Base-by-base conservation (phyloP, 164 flowering plant genomes). In the Vitis cinerea region DNA sequence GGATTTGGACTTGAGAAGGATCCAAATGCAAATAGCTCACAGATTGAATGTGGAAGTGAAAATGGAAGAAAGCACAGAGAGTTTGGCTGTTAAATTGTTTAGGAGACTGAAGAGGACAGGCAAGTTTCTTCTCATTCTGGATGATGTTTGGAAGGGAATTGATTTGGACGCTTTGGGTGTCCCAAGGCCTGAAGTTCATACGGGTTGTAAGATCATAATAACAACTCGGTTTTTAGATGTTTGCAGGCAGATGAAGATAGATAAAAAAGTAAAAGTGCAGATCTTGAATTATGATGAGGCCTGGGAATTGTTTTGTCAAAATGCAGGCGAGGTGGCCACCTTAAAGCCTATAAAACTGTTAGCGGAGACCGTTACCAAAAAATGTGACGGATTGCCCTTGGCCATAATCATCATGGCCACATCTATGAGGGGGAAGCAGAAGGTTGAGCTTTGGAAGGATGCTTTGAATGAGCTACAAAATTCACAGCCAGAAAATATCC, bases 321-420 rank as follows among this genome's bases (percentile, higher is more conserved):
- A 47, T 48, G 79, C 61, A 2, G 71, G 82, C 1, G 31, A 59
- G 2, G 66, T 27, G 0, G 70, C 50, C 9, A 7, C 48, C 3
- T 7, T 11, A n/a, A 63, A 54, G 4, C 17, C 5, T 0, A 54
- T 75, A 1, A 55, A 44, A 15, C 8, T 59, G 1, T 6, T 65
- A 2, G 82, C 82, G 10, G 12, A 23, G 15, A 69, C 55, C 9
- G 49, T 79, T 8, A 31, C 59, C 14, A 57, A 61, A 10, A 68
- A 75, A 70, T 75, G 81, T 63, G 54, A 73, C 4, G 76, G 81
- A 13, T 58, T 79, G 65, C 81, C 81, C n/a, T 48, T 79, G 44
- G 78, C 81, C 0, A 61, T 79, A 29, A 52, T 27, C 3, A 58
- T 74, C 19, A 5, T 75, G 51, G 81, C 65, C 37, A 52, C 17